phyloP scores from a whole-genome alignment of 1,139 yeast species.

The Zygotorulaspora mrakii region DNA sequence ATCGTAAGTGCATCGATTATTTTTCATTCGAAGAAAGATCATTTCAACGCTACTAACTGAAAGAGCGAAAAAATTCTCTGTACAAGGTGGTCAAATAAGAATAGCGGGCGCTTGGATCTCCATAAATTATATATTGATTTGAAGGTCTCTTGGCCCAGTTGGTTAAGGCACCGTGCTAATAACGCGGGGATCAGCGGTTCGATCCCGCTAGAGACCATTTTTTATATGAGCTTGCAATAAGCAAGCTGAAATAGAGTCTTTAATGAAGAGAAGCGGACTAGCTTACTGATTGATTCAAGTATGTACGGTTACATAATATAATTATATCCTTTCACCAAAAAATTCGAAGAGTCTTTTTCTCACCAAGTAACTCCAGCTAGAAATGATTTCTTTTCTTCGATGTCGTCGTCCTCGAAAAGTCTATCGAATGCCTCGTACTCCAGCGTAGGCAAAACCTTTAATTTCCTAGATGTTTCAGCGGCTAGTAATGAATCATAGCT shows the following conservation, averaged over 20 bases:
- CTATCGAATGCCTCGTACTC: slow-evolving; percentile 56
- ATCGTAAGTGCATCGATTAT: slow-evolving; percentile 1
- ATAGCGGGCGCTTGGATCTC: too few species aligned
- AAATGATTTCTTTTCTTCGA: slow-evolving; percentile 15
- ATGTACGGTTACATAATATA: too few species aligned
- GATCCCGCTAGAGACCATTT: slow-evolving; percentile 33
- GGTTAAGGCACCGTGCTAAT: slow-evolving; percentile 37
- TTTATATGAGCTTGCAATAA: not conserved
- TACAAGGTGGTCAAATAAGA: too few species aligned
- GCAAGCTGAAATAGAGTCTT: too few species aligned
- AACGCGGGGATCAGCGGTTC: slow-evolving; percentile 37
- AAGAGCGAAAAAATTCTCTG: not conserved
- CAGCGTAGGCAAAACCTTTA: slow-evolving; percentile 69
- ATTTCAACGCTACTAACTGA: not conserved
- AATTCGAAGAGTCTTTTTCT: too few species aligned
- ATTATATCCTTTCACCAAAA: too few species aligned
- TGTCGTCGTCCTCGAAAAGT: slow-evolving; percentile 15
- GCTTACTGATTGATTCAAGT: too few species aligned
- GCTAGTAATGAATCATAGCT: slow-evolving; percentile 70
- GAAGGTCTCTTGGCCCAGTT: slow-evolving; percentile 33
- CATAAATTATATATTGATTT: too few species aligned
- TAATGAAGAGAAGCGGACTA: too few species aligned
- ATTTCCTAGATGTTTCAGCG: slow-evolving; percentile 66
- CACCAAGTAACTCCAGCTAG: slow-evolving; percentile 30
- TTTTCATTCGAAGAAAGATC: not conserved